These are phyloP conservation scores for Pleurotus cornucopiae DNA, from an alignment of 768 basidiomycete species.

Conservation along the genomic window DNA sequence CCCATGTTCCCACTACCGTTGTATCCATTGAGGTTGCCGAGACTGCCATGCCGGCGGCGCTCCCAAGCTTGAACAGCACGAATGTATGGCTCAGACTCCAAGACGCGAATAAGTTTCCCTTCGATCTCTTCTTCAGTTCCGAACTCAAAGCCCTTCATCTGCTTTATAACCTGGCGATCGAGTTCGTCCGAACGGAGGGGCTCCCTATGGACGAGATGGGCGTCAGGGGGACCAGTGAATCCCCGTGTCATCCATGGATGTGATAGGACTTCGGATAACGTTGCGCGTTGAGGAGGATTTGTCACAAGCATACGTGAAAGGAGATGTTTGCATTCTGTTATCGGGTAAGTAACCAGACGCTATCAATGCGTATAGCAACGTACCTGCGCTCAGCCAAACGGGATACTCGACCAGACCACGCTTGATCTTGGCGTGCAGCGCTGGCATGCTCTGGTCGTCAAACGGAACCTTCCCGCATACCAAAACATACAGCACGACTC, in stretches of 20 bases:
- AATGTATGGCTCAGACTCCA: constrained; percentile 75
- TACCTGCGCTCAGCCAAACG: constrained; percentile 91
- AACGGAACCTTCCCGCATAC: constrained; percentile 99
- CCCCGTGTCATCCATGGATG: constrained; percentile 95
- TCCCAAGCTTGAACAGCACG: constrained; percentile 79
- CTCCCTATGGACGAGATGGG: constrained; percentile 84
- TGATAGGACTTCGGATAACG: constrained; percentile 76
- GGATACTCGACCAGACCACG: constrained; percentile 96
- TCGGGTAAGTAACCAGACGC: constrained; percentile 9
- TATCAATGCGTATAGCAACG: constrained; percentile 21
- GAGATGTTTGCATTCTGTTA: constrained; percentile 87
- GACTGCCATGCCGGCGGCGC: constrained; percentile 44
- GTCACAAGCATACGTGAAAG: constrained; percentile 96
- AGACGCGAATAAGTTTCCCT: constrained; percentile 60
- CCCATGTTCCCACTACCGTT: constrained; percentile 31
- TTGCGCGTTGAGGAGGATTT: constrained; percentile 79
- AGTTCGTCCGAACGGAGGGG: constrained; percentile 88
- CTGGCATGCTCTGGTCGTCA: constrained; percentile 99
- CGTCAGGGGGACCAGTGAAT: constrained; percentile 72
- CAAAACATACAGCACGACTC: constrained; percentile 95
- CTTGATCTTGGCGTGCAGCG: constrained; percentile 98
- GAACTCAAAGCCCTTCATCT: constrained; percentile 97
- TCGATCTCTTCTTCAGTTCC: constrained; percentile 87
- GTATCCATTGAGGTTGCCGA: constrained; percentile 25
- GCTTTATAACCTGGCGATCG: constrained; percentile 78